Evolutionary conservation across 768 basidiomycete species (phyloP).

Genomic region (Tulasnella sp.): DNA sequence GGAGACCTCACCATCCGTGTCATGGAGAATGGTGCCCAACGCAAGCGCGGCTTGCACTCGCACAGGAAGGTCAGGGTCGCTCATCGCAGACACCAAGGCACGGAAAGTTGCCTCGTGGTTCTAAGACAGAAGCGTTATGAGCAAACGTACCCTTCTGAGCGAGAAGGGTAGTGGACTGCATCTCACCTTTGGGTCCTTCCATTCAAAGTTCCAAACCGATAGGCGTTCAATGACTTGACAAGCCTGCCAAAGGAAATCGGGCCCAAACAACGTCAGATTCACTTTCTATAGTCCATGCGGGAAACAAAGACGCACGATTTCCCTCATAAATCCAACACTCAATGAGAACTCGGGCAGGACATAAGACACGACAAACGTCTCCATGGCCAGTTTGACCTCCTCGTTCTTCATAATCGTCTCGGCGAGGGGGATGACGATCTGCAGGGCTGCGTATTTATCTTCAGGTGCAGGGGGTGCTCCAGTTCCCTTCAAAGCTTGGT

Average conservation of each 20-base stretch:
- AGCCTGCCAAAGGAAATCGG: conserved; percentile 39
- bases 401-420: conserved; percentile 80
- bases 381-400: conserved; percentile 67
- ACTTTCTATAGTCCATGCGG: not conserved
- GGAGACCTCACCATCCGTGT: conserved; percentile 49
- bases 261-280: not conserved
- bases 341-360: conserved; percentile 66
- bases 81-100: conserved; percentile 57
- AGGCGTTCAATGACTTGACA: conserved; percentile 73
- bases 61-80: conserved; percentile 74
- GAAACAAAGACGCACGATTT: conserved; percentile 49
- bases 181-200: conserved; percentile 54
- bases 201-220: conserved; percentile 59
- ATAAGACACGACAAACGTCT: conserved; percentile 63
- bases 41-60: conserved; percentile 76
- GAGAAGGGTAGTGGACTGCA: too few species aligned
- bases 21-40: conserved; percentile 64
- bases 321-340: conserved; percentile 63
- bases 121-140: conserved; percentile 37
- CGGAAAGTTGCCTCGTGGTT: conserved; percentile 56
- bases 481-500: conserved; percentile 57
- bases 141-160: too few species aligned
- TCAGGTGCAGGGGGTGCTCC: conserved; percentile 44
- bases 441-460: conserved; percentile 77
- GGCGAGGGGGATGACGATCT: conserved; percentile 68